Base-by-base conservation (phyloP, 331 rosid species). In the Cydonia oblonga region DNA sequence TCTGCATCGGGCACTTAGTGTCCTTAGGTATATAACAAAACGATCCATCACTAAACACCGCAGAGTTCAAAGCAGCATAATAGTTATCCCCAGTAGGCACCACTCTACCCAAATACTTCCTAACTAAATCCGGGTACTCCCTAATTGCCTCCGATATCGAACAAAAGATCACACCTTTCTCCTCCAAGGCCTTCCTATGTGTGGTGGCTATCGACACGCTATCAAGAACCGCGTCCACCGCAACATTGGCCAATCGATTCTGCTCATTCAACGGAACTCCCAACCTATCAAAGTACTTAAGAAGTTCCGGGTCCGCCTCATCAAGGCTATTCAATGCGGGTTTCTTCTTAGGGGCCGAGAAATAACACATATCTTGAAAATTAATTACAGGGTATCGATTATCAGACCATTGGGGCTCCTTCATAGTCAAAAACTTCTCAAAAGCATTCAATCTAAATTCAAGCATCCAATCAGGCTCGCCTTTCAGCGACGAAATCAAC, bases 381-480 rank as follows among this genome's bases (percentile, higher is more conserved):
- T 90, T 78, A 14, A 92, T 81, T 0, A 78, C 28, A 1, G 89
- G 86, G 71, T 92, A 90, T 28, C 14, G 75, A 66, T 92, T 92
- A 59, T 92, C 96, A 5, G 98, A 92, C 98, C 98, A 90, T 1
- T 64, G 69, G 5, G 98, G 96, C 49, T 87, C 92, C 70, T 76
- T 85, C 98, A 90, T 81, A 38, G 76, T 73, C 15, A 83, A 54
- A 68, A 92, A 92, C 69, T 76, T 92, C 49, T 90, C 92, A 24
- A 66, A 88, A 14, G 96, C 96, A 12, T 74, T 86, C 66, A 92
- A 75, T 16, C 98, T 77, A 66, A 90, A 92, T 69, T 85, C 83
- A 16, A 92, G 90, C 98, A 92, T 92, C 98, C 98, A 92, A 66
- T 80, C 85, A 2, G 96, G 98, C 72, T 92, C 98, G n/a, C 79